These are phyloP conservation scores for Syzygium jambos DNA, from an alignment of 345 rosid genomes.

Conservation along the genomic window DNA sequence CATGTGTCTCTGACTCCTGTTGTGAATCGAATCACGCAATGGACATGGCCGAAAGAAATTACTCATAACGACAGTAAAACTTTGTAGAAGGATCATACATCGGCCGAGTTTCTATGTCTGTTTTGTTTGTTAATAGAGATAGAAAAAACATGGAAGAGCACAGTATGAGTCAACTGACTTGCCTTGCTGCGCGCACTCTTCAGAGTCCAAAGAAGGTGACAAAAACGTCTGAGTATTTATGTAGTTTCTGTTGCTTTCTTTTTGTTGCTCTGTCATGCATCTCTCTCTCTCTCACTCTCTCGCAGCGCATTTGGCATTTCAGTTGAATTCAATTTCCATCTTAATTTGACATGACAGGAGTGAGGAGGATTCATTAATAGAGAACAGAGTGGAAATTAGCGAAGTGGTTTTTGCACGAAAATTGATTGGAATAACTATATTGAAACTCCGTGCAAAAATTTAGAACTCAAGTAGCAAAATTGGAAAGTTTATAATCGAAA, in stretches of 20 bases:
- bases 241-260: neutral
- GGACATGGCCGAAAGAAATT: neutral
- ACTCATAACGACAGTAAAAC: neutral
- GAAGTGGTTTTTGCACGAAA: neutral
- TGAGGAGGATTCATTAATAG: neutral
- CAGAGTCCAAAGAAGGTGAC: neutral
- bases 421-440: neutral
- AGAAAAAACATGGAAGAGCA: neutral
- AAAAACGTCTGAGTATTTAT: neutral
- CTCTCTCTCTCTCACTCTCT: neutral
- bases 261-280: neutral
- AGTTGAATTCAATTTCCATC: neutral
- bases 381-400: neutral
- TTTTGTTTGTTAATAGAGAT: neutral
- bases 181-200: neutral
- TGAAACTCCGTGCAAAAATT: neutral
- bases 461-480: accelerated
- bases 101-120: neutral
- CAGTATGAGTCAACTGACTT: neutral
- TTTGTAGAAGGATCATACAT: neutral
- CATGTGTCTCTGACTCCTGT: neutral
- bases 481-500: too few species aligned
- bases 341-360: neutral
- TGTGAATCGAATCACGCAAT: neutral
- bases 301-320: neutral